Evolutionary conservation across 2,329 filamentous ascomycete species (phyloP), one percentile per base, ranked within the genome.

Genomic region (Cordyceps cicadae): DNA sequence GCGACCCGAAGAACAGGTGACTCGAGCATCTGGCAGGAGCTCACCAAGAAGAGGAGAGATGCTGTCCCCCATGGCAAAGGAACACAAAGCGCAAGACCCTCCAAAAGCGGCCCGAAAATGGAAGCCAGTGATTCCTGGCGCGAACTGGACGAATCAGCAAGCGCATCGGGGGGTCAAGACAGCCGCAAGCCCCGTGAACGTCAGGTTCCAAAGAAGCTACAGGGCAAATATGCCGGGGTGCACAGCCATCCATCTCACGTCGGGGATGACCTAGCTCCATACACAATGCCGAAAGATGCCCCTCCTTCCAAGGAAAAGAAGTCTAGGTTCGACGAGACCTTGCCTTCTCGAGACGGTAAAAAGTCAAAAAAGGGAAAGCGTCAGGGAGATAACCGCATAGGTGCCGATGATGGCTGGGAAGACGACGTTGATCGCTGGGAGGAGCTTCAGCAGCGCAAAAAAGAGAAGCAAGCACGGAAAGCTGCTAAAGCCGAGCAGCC

Each of bases 381-480:
- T 24, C 49, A 46, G 15, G 54, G 17, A 59, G 52, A 43, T 19
- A 37, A 15, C 19, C 26, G 39, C 26, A 46, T n/a, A 11, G 19
- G 9, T 15, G 21, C 48, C 2, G 70, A 74, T 0, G 72, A 74
- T 0, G 74, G 76, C 17, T 74, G 72, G 64, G 73, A 77, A 15
- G 77, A 78, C 8, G 75, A 74, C 15, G 65, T 68, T 0, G 66
- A 71, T 15, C 69, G 70, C 21, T 75, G 70, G 64, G 74, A 79
- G 59, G 67, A 72, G 32, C 71, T 72, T 32, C 74, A 75, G 32
- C 73, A 70, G 39, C 74, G 71, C 46, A 79, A 77, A 63, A 75
- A 72, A 6, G 75, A 79, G 62, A 77, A 75, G 63, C 72, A 73
- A 57, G 75, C 74, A 15, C 70, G 68, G 57, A 76, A 74, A 62